A percentile compares a stretch with the other conserved stretches of the same genome.
phyloP scores from a whole-genome alignment of 352 stramenopile genomes.

The Phytophthora ohioensis region DNA sequence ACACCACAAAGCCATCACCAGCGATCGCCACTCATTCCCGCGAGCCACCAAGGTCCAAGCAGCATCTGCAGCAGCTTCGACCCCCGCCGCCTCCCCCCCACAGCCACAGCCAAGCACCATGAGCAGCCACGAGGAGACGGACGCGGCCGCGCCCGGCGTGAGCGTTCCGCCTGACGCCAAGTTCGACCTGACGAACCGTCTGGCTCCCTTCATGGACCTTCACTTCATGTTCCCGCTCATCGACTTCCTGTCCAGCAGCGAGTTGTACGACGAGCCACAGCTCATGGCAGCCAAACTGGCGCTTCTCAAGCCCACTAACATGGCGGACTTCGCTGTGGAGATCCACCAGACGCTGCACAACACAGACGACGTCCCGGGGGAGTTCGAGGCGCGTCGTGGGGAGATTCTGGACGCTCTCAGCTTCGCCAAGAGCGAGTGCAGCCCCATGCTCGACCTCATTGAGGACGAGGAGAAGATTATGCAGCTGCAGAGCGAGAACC shows the following conservation, averaged over 20 bases:
- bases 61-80: slow-evolving; percentile 3
- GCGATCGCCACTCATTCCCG: slow-evolving; percentile 55
- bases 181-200: slow-evolving; percentile 95
- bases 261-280: slow-evolving; percentile 93
- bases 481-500: slow-evolving; percentile 84
- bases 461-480: slow-evolving; percentile 90
- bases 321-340: slow-evolving; percentile 98
- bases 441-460: slow-evolving; percentile 82
- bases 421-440: slow-evolving; percentile 80
- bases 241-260: slow-evolving; percentile 92
- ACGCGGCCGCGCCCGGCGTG: slow-evolving; percentile 40
- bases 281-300: slow-evolving; percentile 92
- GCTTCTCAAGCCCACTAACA: slow-evolving; percentile 95
- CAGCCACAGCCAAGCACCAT: slow-evolving; percentile 25
- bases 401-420: slow-evolving; percentile 80
- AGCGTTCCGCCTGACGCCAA: slow-evolving; percentile 68
- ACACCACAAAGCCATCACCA: neutral
- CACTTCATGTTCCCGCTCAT: slow-evolving; percentile 98
- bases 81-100: neutral
- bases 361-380: slow-evolving; percentile 71
- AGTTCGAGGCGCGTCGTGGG: slow-evolving; percentile 86
- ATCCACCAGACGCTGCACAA: slow-evolving; percentile 94
- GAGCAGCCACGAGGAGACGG: slow-evolving; percentile 57
- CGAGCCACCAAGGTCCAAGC: slow-evolving; percentile 25
- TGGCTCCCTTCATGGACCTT: slow-evolving; percentile 96